A percentile compares a stretch with the other conserved stretches of the same genome.
Conservation (phyloP, 2,329 filamentous ascomycete genomes). For the Claviceps arundinis region DNA sequence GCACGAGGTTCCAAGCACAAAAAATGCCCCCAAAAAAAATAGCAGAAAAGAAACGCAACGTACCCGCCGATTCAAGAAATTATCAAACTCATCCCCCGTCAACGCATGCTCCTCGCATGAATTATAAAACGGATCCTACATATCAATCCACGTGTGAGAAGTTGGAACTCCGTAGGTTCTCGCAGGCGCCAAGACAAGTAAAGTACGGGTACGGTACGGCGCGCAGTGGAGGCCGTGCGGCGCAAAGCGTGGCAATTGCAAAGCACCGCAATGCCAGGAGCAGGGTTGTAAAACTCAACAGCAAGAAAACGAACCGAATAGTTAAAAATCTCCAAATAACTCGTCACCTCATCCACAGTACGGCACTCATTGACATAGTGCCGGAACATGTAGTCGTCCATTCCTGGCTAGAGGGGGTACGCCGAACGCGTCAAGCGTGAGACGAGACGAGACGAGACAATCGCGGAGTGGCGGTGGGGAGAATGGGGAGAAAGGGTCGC, state of each 20-base stretch:
- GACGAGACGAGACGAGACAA: too few species aligned
- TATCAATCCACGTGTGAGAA: too few species aligned
- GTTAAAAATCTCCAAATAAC: conserved; percentile 45
- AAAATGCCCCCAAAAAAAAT: background rate
- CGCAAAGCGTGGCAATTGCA: too few species aligned
- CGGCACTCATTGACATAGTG: conserved; percentile 33
- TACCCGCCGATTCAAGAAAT: conserved; percentile 39
- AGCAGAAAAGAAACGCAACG: conserved; percentile 9
- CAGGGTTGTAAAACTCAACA: background rate
- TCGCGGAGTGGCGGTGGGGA: too few species aligned
- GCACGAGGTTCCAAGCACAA: background rate
- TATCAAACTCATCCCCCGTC: conserved; percentile 41
- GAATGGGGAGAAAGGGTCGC: too few species aligned
- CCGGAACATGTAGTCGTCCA: conserved; percentile 48
- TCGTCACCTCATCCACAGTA: conserved; percentile 36
- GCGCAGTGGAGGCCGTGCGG: too few species aligned
- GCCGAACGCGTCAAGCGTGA: too few species aligned
- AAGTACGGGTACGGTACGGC: too few species aligned
- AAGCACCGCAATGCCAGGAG: background rate
- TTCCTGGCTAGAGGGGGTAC: conserved; percentile 12
- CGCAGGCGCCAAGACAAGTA: too few species aligned
- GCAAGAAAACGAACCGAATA: conserved; percentile 31
- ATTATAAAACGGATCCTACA: conserved; percentile 36
- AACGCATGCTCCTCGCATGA: conserved; percentile 38
- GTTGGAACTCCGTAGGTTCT: too few species aligned